phyloP scores from a whole-genome alignment of 164 flowering plant genomes.

The Umbilicus rupestris region DNA sequence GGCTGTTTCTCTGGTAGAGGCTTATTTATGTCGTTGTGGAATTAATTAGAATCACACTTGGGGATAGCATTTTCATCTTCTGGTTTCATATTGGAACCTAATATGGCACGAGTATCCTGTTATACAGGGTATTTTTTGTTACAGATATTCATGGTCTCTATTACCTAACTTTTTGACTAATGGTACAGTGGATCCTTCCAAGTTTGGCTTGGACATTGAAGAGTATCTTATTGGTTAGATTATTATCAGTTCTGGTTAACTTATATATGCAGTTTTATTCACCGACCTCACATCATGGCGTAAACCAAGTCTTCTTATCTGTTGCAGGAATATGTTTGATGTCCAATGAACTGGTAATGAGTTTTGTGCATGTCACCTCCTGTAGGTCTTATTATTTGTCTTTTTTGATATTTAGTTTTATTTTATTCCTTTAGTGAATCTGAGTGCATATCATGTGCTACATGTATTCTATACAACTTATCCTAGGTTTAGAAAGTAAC shows the following conservation, averaged over 20 bases:
- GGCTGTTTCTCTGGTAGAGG: neutral
- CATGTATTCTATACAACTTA: neutral
- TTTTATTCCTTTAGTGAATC: neutral
- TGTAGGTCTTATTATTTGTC: neutral
- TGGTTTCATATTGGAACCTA: neutral
- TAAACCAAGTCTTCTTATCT: constrained; percentile 11
- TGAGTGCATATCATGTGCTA: neutral
- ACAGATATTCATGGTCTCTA: neutral
- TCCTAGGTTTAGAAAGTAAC: neutral
- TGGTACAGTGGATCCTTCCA: constrained; percentile 60
- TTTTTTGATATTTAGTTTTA: neutral
- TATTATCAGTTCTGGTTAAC: neutral
- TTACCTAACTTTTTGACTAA: constrained; percentile 1
- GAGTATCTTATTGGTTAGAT: constrained; percentile 86
- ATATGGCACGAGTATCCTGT: neutral
- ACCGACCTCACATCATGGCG: too few relatives aligned
- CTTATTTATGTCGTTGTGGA: neutral
- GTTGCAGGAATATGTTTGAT: constrained; percentile 86
- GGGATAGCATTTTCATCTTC: neutral
- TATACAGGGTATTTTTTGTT: neutral
- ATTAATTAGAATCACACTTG: neutral
- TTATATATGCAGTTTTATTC: neutral
- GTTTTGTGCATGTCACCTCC: neutral
- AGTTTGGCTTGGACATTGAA: constrained; percentile 81
- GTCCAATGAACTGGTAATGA: constrained; percentile 88